Evolutionary conservation across 345 rosid species (phyloP).

Genomic region (Citrus glauca): DNA sequence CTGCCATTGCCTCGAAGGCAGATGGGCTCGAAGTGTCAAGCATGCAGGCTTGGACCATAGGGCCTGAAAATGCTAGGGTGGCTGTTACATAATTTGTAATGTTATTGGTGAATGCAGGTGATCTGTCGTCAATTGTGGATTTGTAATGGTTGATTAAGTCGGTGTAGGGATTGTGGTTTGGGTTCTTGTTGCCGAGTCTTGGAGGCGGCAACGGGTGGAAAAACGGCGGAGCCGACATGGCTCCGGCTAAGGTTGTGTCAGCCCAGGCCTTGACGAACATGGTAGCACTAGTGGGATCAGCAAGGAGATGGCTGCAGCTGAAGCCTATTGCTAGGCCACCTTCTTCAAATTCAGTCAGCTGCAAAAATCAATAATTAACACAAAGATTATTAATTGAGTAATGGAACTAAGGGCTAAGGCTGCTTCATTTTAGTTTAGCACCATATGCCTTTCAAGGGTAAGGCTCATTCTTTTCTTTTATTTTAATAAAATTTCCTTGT

Average conservation of each 20-base stretch:
- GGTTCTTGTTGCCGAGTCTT: conserved; percentile 8
- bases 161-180: conserved; percentile 17
- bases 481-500: no score
- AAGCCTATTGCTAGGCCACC: conserved; percentile 75
- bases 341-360: conserved; percentile 75
- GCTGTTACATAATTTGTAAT: conserved; percentile 26
- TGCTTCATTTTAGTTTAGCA: no score
- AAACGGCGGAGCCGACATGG: conserved; percentile 40
- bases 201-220: conserved; percentile 44
- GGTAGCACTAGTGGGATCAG: conserved; percentile 54
- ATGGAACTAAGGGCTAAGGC: neutral
- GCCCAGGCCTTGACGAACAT: conserved; percentile 76
- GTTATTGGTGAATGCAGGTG: neutral
- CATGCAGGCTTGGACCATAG: conserved; percentile 40
- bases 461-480: no score
- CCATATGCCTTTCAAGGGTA: no score
- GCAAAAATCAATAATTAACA: neutral
- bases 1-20: conserved; percentile 49
- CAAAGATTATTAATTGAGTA: no score
- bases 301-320: conserved; percentile 67
- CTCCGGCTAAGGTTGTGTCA: conserved; percentile 36
- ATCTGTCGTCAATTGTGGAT: conserved; percentile 12
- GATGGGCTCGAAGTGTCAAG: conserved; percentile 4
- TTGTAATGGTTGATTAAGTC: conserved; percentile 41
- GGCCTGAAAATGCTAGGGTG: conserved; percentile 40